Evolutionary conservation across 495 filamentous ascomycete species (phyloP).

Genomic region (Penicillium ochrochloron): DNA sequence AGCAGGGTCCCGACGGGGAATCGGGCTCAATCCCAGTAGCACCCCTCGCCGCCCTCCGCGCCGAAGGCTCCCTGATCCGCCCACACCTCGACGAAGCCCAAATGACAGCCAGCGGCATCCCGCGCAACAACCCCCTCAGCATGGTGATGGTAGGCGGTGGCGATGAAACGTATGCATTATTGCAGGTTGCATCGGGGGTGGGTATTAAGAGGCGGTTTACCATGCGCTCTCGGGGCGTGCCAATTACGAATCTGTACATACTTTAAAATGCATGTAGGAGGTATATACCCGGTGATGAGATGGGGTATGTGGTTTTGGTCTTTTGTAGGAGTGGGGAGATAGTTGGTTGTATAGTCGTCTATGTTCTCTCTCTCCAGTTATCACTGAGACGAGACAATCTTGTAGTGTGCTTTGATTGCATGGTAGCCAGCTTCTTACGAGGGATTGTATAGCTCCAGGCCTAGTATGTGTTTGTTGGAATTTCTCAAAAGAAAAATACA

Average conservation of each 20-base stretch:
- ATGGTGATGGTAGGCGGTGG: constrained; percentile 88
- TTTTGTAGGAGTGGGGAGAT: background rate
- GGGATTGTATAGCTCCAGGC: background rate
- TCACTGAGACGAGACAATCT: no score
- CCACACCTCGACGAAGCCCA: constrained; percentile 81
- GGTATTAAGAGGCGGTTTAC: constrained; percentile 78
- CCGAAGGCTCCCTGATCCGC: constrained; percentile 56
- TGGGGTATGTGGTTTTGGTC: background rate
- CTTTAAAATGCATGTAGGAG: constrained; percentile 42
- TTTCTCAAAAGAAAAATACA: background rate
- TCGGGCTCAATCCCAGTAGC: background rate
- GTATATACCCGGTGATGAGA: constrained; percentile 16
- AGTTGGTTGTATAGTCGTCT: background rate
- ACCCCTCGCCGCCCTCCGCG: constrained; percentile 47
- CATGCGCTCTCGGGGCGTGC: constrained; percentile 78
- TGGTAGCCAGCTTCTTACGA: no score
- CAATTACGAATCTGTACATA: constrained; percentile 80
- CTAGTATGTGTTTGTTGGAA: no score
- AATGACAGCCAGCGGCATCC: constrained; percentile 70
- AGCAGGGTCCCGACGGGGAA: background rate
- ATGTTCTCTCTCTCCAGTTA: no score
- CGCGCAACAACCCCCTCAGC: constrained; percentile 72
- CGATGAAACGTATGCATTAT: constrained; percentile 64
- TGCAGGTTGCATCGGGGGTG: constrained; percentile 63
- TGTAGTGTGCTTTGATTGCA: no score